Percentiles rank a stretch among this genome's conserved stretches.
Conservation (phyloP, 345 rosid species). For the Sonneratia alba region DNA sequence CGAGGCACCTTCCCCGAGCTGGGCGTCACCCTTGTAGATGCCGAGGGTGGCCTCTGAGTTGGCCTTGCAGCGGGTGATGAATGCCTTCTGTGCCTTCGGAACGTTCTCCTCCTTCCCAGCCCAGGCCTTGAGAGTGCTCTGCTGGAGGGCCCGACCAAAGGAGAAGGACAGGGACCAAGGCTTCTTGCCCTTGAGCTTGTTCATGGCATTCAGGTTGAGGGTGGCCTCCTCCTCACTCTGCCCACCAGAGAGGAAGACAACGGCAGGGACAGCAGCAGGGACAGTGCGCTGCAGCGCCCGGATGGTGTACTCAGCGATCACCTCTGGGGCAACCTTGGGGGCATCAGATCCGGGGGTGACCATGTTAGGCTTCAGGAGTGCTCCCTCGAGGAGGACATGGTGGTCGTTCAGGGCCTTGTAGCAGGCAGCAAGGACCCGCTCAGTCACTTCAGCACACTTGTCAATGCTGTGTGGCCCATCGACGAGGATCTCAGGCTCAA, state of each 20-base stretch:
- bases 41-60: conserved; percentile 91
- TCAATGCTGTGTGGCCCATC: conserved; percentile 73
- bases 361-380: conserved; percentile 93
- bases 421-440: conserved; percentile 83
- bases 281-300: conserved; percentile 73
- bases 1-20: conserved; percentile 64
- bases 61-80: conserved; percentile 65
- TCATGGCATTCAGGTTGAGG: conserved; percentile 80
- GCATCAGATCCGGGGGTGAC: conserved; percentile 91
- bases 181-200: conserved; percentile 64
- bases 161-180: conserved; percentile 87
- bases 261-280: conserved; percentile 85
- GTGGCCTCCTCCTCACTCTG: conserved; percentile 97
- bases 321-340: conserved; percentile 67
- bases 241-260: conserved; percentile 87
- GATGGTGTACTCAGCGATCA: conserved; percentile 69
- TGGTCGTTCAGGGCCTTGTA: conserved; percentile 90
- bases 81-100: conserved; percentile 51
- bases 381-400: conserved; percentile 84
- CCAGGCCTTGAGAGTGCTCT: conserved; percentile 91
- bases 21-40: conserved; percentile 66
- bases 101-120: conserved; percentile 70
- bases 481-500: conserved; percentile 88
- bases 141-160: conserved; percentile 88
- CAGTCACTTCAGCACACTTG: conserved; percentile 72